Conservation (phyloP, 2,329 filamentous ascomycete genomes). For the Fusarium hainanense region DNA sequence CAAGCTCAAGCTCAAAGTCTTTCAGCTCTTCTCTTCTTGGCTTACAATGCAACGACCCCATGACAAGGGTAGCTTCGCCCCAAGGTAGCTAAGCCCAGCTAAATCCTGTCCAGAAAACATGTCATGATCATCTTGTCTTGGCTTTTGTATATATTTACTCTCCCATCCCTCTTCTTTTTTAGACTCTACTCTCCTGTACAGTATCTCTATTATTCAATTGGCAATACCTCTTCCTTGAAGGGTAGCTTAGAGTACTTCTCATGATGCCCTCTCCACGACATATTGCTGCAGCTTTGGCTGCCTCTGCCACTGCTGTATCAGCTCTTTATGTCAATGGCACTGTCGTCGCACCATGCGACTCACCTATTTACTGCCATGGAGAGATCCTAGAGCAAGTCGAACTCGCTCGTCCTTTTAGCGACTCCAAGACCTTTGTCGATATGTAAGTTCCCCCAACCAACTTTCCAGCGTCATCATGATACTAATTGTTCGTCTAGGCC, state of each 20-base stretch:
- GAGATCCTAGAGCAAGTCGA: conserved; percentile 71
- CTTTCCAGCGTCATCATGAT: conserved; percentile 15
- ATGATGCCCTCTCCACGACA: conserved; percentile 45
- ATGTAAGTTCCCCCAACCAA: conserved; percentile 59
- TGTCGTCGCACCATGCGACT: conserved; percentile 72
- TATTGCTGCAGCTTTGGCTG: conserved; percentile 45
- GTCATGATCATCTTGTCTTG: conserved; percentile 30
- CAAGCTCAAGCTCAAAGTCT: conserved; percentile 24
- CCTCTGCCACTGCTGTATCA: conserved; percentile 47
- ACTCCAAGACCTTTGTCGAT: conserved; percentile 79
- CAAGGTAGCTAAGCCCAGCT: neutral
- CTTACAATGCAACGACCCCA: conserved; percentile 4
- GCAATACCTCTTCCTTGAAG: neutral
- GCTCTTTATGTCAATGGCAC: conserved; percentile 70
- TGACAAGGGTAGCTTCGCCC: neutral
- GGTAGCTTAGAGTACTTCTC: neutral
- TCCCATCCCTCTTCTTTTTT: neutral
- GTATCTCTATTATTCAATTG: conserved; percentile 4
- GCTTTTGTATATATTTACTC: conserved; percentile 20
- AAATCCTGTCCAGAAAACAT: conserved; percentile 29
- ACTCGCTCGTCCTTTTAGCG: conserved; percentile 70
- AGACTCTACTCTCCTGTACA: neutral
- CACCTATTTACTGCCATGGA: conserved; percentile 74
- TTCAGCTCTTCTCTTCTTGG: conserved; percentile 32
- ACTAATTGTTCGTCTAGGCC: conserved; percentile 56